Base-by-base conservation (phyloP, 2,329 filamentous ascomycete genomes). In the Beauveria sp. region DNA sequence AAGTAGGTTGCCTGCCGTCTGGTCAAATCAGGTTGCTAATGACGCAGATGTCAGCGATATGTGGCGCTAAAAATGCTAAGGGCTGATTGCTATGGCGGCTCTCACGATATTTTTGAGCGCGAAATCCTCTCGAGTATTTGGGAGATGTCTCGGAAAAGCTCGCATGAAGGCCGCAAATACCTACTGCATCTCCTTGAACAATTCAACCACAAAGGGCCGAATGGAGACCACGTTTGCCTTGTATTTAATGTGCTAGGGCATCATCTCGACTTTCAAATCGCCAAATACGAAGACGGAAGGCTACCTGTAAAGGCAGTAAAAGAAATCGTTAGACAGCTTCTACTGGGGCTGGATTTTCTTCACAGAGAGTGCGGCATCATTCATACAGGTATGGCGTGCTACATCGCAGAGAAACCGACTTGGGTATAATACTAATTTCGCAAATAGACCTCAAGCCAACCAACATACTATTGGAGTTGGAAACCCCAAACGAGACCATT, bases 201-300 rank as follows among this genome's bases (percentile, higher is more conserved):
- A 3, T 74, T 74, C 28, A 58, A 65, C 24, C 68, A 71, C 28
- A 38, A 54, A 0, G 71, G 72, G 4, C 71, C 71, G 5, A 72
- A 73, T 18, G 71, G 72, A 3, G 62, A 57, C 1, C 72, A 73
- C 56, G 60, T 68, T 1, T 73, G 70, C 26, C 58, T 61, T 26
- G 49, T 60, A 2, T 60, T 47, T n/a, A 28, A 47, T 26, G 49
- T 60, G 12, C 20, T 60, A 1, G 58, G 58, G 3, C 42, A 47
- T 9, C 51, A 60, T 43, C 14, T 60, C 0, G 30, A 16, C 24
- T 55, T 47, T n/a, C 50, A 54, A 40, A 14, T 7, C 5, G 42
- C 42, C 14, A 55, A 55, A 16, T 60, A 26, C 20, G 6, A 54
- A 26, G 28, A 55, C 4, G 50, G 50, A 20, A 54, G 42, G 26